phyloP scores from a whole-genome alignment of 2,329 filamentous ascomycete genomes.

The Mariannaea elegans region DNA sequence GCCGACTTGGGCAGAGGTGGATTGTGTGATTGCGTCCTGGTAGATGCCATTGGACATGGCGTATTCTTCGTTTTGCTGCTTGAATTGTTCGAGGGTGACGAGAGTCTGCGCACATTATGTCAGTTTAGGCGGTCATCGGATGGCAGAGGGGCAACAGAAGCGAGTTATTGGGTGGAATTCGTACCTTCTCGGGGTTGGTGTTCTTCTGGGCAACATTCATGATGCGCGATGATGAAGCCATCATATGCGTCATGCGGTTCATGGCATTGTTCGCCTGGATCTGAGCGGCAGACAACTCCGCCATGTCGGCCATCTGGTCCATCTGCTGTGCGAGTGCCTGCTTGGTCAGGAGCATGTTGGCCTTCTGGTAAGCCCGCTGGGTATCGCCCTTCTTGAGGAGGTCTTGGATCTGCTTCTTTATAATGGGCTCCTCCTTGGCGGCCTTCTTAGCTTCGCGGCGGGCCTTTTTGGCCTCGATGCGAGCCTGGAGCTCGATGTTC shows the following conservation, averaged over 20 bases:
- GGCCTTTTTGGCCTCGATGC: constrained; percentile 70
- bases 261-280: constrained; percentile 72
- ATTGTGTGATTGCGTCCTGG: constrained; percentile 83
- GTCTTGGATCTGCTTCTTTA: constrained; percentile 71
- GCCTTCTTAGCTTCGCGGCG: constrained; percentile 69
- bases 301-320: constrained; percentile 72
- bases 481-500: constrained; percentile 70
- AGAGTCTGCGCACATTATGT: constrained; percentile 55
- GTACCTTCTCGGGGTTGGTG: constrained; percentile 66
- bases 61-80: constrained; percentile 70
- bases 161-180: constrained; percentile 5
- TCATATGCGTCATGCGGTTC: constrained; percentile 73
- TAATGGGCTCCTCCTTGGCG: constrained; percentile 66
- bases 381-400: constrained; percentile 71
- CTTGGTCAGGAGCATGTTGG: constrained; percentile 69
- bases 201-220: constrained; percentile 67
- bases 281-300: constrained; percentile 66
- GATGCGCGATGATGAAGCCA: constrained; percentile 66
- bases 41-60: constrained; percentile 77
- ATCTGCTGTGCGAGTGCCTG: constrained; percentile 70
- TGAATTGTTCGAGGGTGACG: constrained; percentile 68
- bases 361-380: constrained; percentile 70
- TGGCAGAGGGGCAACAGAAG: not conserved
- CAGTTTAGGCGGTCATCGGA: constrained; percentile 7
- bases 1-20: constrained; percentile 76